These are phyloP conservation scores for Aspergillus aculeatinus DNA, from an alignment of 2,329 filamentous ascomycete genomes.

Conservation along the genomic window DNA sequence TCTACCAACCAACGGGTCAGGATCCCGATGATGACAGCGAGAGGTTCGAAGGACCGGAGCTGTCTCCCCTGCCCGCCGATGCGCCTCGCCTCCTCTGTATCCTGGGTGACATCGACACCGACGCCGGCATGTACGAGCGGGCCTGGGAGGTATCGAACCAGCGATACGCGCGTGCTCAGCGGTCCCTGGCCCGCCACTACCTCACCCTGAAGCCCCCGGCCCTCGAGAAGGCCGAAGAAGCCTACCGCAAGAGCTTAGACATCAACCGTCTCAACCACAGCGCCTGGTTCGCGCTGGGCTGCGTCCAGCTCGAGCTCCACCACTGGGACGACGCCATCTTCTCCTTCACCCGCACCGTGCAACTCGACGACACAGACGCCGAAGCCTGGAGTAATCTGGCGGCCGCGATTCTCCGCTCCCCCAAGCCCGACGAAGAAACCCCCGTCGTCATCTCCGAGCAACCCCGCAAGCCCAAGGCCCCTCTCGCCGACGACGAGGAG, in stretches of 20 bases:
- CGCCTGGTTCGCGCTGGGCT: slow-evolving; percentile 88
- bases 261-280: slow-evolving; percentile 79
- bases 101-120: slow-evolving; percentile 79
- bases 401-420: slow-evolving; percentile 66
- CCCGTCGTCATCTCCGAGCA: slow-evolving; percentile 30
- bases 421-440: slow-evolving; percentile 32
- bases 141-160: slow-evolving; percentile 83
- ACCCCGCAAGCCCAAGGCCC: slow-evolving; percentile 29
- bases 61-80: slow-evolving; percentile 71
- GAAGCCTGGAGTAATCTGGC: slow-evolving; percentile 95
- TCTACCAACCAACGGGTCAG: slow-evolving; percentile 65
- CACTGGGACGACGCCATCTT: slow-evolving; percentile 77
- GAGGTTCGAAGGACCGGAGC: slow-evolving; percentile 66
- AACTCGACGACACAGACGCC: slow-evolving; percentile 82
- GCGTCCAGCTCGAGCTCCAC: slow-evolving; percentile 76
- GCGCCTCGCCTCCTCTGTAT: slow-evolving; percentile 90
- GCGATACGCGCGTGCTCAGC: slow-evolving; percentile 82
- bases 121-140: slow-evolving; percentile 72
- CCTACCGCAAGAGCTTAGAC: slow-evolving; percentile 73
- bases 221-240: slow-evolving; percentile 67
- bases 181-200: slow-evolving; percentile 78
- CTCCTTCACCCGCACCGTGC: slow-evolving; percentile 79
- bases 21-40: slow-evolving; percentile 53
- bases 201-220: slow-evolving; percentile 61
- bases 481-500: slow-evolving; percentile 26